Conservation (phyloP, 805 yeast genomes). For the Ogataea degrootiae region DNA sequence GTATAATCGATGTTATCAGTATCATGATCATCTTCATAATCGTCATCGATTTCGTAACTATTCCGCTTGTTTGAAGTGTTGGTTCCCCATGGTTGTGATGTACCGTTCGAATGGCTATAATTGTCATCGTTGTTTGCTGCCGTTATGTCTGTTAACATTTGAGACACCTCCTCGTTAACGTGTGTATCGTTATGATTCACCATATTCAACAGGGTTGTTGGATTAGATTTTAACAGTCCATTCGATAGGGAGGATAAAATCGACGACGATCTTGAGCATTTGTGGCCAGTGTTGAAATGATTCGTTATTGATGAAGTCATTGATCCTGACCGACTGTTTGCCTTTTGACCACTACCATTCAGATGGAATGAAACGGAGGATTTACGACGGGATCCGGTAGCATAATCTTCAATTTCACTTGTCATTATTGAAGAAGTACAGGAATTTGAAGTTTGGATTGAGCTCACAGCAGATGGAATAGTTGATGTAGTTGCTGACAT, state of each 20-base stretch:
- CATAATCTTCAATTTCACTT: slow-evolving; percentile 20
- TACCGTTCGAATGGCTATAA: too few relatives aligned
- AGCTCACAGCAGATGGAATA: slow-evolving; percentile 6
- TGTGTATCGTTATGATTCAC: slow-evolving; percentile 1
- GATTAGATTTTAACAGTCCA: not conserved
- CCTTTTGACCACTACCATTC: slow-evolving; percentile 3
- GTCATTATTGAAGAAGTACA: slow-evolving; percentile 16
- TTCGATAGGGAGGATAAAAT: not conserved
- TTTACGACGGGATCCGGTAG: slow-evolving; percentile 21
- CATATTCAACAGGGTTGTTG: not conserved
- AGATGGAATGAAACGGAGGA: slow-evolving; percentile 26
- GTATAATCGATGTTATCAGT: slow-evolving; percentile 1
- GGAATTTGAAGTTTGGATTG: slow-evolving; percentile 5
- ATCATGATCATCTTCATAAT: slow-evolving; percentile 5
- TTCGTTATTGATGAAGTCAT: slow-evolving; percentile 9
- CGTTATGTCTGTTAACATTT: too few relatives aligned
- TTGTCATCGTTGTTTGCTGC: too few relatives aligned
- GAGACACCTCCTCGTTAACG: not conserved
- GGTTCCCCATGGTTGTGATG: slow-evolving; percentile 5
- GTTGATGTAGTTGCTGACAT: slow-evolving; percentile 4
- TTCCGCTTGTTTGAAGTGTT: too few relatives aligned
- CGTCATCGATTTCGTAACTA: slow-evolving; percentile 9
- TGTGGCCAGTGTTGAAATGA: not conserved
- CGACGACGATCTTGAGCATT: not conserved
- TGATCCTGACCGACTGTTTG: slow-evolving; percentile 21